Percentiles rank a stretch among this genome's conserved stretches.
phyloP scores from a whole-genome alignment of 306 rosid species.

The Aeschynomene evenia region DNA sequence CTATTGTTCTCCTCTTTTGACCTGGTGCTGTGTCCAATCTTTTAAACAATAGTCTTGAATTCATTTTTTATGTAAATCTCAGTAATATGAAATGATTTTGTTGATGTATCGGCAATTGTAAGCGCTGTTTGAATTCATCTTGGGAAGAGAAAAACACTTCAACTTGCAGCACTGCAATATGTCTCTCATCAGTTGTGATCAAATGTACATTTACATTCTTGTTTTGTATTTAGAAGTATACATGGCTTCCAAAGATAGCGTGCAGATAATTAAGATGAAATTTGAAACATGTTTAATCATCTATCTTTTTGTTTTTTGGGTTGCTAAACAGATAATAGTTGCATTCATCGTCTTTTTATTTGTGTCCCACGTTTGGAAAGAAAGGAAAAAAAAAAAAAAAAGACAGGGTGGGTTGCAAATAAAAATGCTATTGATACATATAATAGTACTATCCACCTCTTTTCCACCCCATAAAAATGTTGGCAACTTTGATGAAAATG shows the following conservation, averaged over 20 bases:
- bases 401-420: no score
- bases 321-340: neutral
- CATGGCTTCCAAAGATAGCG: neutral
- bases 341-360: neutral
- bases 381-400: no score
- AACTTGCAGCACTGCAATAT: neutral
- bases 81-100: neutral
- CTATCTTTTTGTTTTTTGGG: neutral
- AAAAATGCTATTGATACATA: no score
- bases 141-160: neutral
- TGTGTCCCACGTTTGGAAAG: neutral
- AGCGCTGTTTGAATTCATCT: neutral
- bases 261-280: neutral
- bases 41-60: neutral
- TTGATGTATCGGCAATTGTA: neutral
- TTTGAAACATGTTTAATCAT: neutral
- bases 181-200: neutral
- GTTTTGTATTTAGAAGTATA: neutral
- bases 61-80: conserved; percentile 32
- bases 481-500: no score
- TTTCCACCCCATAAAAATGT: no score
- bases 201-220: neutral
- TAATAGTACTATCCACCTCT: no score
- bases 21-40: conserved; percentile 9
- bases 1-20: neutral